Conservation (phyloP, 768 basidiomycete genomes). For the Trametes elegans region DNA sequence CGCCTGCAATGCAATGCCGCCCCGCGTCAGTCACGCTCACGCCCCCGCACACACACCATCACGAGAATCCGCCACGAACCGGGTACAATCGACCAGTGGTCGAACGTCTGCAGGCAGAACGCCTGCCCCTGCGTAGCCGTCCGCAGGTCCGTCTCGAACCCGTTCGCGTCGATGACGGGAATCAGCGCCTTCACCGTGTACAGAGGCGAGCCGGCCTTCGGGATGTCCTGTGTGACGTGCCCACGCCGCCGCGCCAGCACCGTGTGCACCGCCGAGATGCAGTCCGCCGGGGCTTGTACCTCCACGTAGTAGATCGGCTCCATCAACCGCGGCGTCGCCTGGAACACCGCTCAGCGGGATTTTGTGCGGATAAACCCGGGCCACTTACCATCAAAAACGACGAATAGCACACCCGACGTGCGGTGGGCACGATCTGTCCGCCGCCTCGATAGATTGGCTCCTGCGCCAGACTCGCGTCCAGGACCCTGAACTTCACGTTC, state of each 20-base stretch:
- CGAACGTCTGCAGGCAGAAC: conserved; percentile 97
- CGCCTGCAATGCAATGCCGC: conserved; percentile 56
- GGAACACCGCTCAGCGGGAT: neutral
- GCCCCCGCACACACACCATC: neutral
- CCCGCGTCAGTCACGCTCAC: conserved; percentile 20
- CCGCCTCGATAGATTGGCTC: conserved; percentile 98
- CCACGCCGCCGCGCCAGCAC: conserved; percentile 97
- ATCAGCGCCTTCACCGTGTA: conserved; percentile 99
- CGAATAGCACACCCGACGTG: conserved; percentile 98
- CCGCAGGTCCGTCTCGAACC: conserved; percentile 96
- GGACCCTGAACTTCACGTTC: conserved; percentile 95
- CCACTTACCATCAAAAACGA: conserved; percentile 92
- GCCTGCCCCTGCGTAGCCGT: conserved; percentile 99
- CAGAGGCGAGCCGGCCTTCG: conserved; percentile 95
- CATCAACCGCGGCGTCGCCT: conserved; percentile 95
- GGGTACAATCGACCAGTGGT: conserved; percentile 99
- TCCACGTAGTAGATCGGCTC: conserved; percentile 99
- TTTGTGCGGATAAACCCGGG: neutral
- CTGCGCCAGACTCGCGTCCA: conserved; percentile 89
- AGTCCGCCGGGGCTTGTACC: conserved; percentile 98
- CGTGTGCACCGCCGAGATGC: conserved; percentile 97
- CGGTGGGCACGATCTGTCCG: conserved; percentile 98
- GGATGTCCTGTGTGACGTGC: conserved; percentile 98
- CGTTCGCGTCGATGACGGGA: conserved; percentile 97
- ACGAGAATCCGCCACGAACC: conserved; percentile 54